Percentiles rank a stretch among this genome's conserved stretches.
phyloP scores from a whole-genome alignment of 306 rosid species.

The Bauhinia variegata region DNA sequence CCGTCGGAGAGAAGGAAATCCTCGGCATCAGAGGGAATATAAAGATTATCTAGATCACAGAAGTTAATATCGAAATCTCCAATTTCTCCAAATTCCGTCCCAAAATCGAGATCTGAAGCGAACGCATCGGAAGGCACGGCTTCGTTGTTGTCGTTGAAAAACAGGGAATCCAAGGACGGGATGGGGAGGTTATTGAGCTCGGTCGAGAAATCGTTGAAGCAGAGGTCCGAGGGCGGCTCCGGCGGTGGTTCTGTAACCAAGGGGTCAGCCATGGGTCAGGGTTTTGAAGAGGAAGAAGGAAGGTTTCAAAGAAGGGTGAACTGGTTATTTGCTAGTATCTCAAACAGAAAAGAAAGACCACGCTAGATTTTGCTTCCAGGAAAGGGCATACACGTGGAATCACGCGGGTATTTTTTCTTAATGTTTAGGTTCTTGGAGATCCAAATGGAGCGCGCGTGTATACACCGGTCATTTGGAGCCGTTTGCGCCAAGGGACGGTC shows the following conservation, averaged over 20 bases:
- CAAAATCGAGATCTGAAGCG: slow-evolving; percentile 55
- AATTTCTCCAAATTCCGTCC: slow-evolving; percentile 43
- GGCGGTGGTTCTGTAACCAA: slow-evolving; percentile 18
- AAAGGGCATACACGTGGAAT: too few species aligned
- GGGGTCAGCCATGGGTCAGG: slow-evolving; percentile 54
- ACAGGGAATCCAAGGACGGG: slow-evolving; percentile 65
- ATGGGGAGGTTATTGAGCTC: slow-evolving; percentile 51
- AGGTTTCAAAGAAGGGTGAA: slow-evolving; percentile 12
- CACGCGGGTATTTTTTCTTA: too few species aligned
- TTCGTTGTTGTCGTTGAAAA: slow-evolving; percentile 42
- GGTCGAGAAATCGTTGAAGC: slow-evolving; percentile 34
- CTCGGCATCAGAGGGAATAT: slow-evolving; percentile 61
- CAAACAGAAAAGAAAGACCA: not conserved
- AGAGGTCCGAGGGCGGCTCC: slow-evolving; percentile 34
- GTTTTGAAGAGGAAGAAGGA: not conserved
- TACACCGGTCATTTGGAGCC: too few species aligned
- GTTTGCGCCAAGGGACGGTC: too few species aligned
- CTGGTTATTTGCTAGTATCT: too few species aligned
- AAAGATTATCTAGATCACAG: slow-evolving; percentile 62
- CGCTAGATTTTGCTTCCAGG: too few species aligned
- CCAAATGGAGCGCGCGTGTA: too few species aligned
- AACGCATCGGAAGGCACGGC: slow-evolving; percentile 29
- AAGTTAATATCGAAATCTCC: slow-evolving; percentile 68
- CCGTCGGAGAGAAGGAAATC: slow-evolving; percentile 57
- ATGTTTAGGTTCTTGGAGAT: too few species aligned